Conservation (phyloP, 129 eudicot genomes). For the Lactuca saligna region DNA sequence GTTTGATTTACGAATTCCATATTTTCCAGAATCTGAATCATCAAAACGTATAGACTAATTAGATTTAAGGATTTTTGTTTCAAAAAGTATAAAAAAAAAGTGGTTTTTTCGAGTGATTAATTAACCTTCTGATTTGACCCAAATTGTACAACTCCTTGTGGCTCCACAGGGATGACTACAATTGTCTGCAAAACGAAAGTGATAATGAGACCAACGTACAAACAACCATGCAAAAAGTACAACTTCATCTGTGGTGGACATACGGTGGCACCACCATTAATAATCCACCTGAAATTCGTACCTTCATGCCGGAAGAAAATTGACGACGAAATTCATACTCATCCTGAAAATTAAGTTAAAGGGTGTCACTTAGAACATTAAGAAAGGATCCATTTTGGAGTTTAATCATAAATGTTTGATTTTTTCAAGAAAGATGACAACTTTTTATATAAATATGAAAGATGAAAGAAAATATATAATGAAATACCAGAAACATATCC, state of each 20-base stretch:
- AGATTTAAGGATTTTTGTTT: background rate
- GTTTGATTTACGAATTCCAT: conserved; percentile 59
- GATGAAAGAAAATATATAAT: background rate
- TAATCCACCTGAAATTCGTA: conserved; percentile 19
- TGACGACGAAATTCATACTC: conserved; percentile 47
- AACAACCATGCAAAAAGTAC: conserved; percentile 22
- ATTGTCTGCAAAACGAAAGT: conserved; percentile 65
- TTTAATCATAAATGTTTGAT: conserved; percentile 8
- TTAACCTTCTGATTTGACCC: conserved; percentile 76
- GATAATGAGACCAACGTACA: conserved; percentile 12
- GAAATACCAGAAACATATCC: conserved; percentile 51
- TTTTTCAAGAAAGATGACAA: background rate
- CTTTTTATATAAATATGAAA: background rate
- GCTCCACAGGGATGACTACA: conserved; percentile 70
- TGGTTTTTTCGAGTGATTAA: conserved; percentile 16
- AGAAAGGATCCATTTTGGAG: background rate
- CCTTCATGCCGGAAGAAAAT: conserved; percentile 75
- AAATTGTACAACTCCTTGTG: conserved; percentile 73
- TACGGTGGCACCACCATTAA: conserved; percentile 6
- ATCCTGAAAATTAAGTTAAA: conserved; percentile 47
- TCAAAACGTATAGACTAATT: background rate
- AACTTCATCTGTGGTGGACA: conserved; percentile 9
- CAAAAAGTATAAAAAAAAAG: background rate
- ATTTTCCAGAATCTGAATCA: conserved; percentile 56
- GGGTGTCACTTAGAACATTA: background rate